Conservation (phyloP, 208 protist genomes). For the Herpetomonas samuelpessoai region DNA sequence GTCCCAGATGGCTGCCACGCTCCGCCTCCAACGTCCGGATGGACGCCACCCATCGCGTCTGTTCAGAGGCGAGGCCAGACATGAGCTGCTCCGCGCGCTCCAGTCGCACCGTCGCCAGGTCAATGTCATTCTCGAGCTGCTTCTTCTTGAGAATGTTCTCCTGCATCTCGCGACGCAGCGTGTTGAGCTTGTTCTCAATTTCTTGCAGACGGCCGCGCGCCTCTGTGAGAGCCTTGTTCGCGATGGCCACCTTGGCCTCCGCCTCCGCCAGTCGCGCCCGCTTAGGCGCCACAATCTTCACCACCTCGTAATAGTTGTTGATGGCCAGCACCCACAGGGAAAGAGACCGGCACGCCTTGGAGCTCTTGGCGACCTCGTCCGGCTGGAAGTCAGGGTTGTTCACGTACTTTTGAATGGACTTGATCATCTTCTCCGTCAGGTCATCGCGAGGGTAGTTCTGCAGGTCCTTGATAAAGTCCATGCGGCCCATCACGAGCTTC, state of each 20-base stretch:
- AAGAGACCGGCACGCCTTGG: constrained; percentile 93
- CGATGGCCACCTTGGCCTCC: constrained; percentile 79
- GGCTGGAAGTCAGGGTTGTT: constrained; percentile 93
- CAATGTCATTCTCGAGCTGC: constrained; percentile 91
- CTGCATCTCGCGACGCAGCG: constrained; percentile 78
- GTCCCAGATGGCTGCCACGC: constrained; percentile 57
- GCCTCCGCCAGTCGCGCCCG: constrained; percentile 71
- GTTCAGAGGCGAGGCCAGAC: constrained; percentile 83
- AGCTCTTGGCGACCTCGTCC: constrained; percentile 92
- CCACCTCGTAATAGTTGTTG: constrained; percentile 94
- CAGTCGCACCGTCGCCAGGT: constrained; percentile 86
- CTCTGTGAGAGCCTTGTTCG: constrained; percentile 61
- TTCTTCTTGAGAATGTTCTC: constrained; percentile 90
- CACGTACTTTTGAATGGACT: constrained; percentile 93
- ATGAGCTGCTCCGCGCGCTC: constrained; percentile 91
- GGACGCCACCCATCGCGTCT: constrained; percentile 70
- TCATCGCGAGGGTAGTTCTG: constrained; percentile 93
- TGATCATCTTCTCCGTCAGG: constrained; percentile 81
- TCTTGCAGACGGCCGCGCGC: constrained; percentile 67
- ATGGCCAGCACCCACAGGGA: constrained; percentile 95
- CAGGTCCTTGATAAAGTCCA: constrained; percentile 93
- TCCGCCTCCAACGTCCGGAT: constrained; percentile 67
- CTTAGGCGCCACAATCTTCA: constrained; percentile 91
- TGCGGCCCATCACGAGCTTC: constrained; percentile 91
- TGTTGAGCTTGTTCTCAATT: constrained; percentile 84